phyloP scores from a whole-genome alignment of 495 filamentous ascomycete species.

The Margaritispora aquatica region DNA sequence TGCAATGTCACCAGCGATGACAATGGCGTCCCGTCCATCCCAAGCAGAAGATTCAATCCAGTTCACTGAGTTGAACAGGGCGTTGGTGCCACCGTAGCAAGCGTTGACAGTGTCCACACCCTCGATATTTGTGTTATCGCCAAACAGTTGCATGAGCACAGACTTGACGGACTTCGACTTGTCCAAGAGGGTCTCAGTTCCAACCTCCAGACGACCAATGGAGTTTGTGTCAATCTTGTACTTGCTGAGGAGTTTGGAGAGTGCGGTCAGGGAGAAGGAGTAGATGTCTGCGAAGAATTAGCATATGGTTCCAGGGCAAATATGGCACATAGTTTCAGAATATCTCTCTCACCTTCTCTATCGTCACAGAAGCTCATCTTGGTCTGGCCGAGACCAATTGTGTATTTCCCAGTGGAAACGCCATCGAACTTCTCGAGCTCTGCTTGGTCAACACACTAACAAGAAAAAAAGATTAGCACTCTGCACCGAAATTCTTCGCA shows the following conservation, averaged over 20 bases:
- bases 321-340: constrained; percentile 23
- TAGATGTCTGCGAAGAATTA: constrained; percentile 73
- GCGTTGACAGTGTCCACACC: constrained; percentile 96
- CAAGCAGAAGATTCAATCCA: constrained; percentile 98
- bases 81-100: constrained; percentile 98
- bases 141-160: constrained; percentile 97
- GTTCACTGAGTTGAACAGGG: constrained; percentile 93
- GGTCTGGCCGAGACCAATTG: constrained; percentile 97
- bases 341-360: constrained; percentile 65
- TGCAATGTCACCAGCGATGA: constrained; percentile 94
- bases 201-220: constrained; percentile 92
- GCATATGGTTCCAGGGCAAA: constrained; percentile 7
- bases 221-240: constrained; percentile 88
- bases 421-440: constrained; percentile 99
- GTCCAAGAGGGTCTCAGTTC: constrained; percentile 96
- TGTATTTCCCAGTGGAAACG: constrained; percentile 91
- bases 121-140: constrained; percentile 84
- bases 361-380: constrained; percentile 99
- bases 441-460: constrained; percentile 89
- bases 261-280: constrained; percentile 84
- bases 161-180: constrained; percentile 99
- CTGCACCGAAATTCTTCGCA: background rate
- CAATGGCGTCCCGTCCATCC: constrained; percentile 92
- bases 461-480: constrained; percentile 14
- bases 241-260: constrained; percentile 84